Evolutionary conservation across 129 eudicot genomes (phyloP), one percentile per base, ranked within the genome.

Genomic region (Tanacetum coccineum): DNA sequence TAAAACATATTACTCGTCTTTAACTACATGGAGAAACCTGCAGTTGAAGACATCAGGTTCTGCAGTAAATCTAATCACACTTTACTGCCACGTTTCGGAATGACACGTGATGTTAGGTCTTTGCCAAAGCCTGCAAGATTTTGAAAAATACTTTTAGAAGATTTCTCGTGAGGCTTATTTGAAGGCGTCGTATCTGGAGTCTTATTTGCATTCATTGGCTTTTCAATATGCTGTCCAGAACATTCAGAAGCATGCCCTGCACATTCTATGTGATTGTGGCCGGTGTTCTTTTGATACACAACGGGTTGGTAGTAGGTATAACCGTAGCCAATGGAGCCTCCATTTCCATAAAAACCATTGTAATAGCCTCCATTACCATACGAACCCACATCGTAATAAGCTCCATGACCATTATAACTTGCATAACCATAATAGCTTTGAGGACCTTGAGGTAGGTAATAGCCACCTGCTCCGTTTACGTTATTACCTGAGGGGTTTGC

Each of bases 171-270:
- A 7, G 42, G 6, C 42, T 36, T 36, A 36, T 30, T 4, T 30
- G 39, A 5, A 4, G 39, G n/a, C n/a, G n/a, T n/a, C n/a, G n/a
- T 30, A 30, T 36, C 10, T 7, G 2, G 42, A 36, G 10, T 36
- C 42, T 36, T 36, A 36, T 36, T 36, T 36, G 42, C 42, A 36
- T 9, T 36, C 42, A 36, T 0, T 36, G 42, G 42, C 42, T 36
- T 36, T 36, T 36, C 42, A 7, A 6, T 7, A 36, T 36, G 42
- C 6, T 36, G 2, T 36, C 9, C 42, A 36, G 42, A 36, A 8
- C 42, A 36, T 36, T 54, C 67, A 11, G 58, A 20, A 18, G 58
- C 64, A 68, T 50, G 53, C 64, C 57, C 80, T 55, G 70, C 52
- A 68, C 57, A 75, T 39, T 61, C 64, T 21, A 42, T 63, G 22